phyloP scores from a whole-genome alignment of 176 grass and related monocot genomes.

The Oryza punctata region DNA sequence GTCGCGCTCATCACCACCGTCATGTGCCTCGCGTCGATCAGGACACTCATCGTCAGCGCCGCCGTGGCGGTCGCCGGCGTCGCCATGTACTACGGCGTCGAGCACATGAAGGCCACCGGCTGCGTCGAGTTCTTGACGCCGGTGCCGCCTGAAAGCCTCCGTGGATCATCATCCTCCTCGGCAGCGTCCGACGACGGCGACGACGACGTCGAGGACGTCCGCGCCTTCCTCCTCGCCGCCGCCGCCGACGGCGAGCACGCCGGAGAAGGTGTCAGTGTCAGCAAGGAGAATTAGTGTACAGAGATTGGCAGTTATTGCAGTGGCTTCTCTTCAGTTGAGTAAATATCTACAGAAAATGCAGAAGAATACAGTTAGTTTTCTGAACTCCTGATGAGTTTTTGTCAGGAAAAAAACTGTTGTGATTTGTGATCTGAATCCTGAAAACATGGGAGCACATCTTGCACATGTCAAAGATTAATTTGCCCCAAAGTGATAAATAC shows the following conservation, averaged over 20 bases:
- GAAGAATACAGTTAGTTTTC: not conserved
- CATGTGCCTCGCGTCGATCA: conserved; percentile 77
- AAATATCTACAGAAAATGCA: not conserved
- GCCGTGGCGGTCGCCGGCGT: conserved; percentile 48
- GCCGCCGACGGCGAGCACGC: conserved; percentile 1
- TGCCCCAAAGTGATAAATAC: not conserved
- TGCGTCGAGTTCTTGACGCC: conserved; percentile 63
- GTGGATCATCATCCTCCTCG: not conserved
- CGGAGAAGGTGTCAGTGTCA: not conserved
- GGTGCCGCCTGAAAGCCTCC: conserved; percentile 28
- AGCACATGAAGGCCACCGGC: conserved; percentile 52
- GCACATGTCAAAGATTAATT: not conserved
- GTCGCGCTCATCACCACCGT: conserved; percentile 60
- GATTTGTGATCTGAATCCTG: too few species aligned
- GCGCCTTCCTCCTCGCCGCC: conserved; percentile 43
- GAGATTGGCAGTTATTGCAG: not conserved
- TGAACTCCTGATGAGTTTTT: not conserved
- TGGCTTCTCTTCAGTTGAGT: not conserved
- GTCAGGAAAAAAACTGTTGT: not conserved
- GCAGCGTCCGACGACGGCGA: not conserved
- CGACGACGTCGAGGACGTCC: conserved; percentile 51
- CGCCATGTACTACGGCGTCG: conserved; percentile 59
- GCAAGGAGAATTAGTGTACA: conserved; percentile 38
- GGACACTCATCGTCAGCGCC: conserved; percentile 61
- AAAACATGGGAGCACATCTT: not conserved